Evolutionary conservation across 306 rosid genomes (phyloP), one percentile per base, ranked within the genome.

Genomic region (Corylus americana): DNA sequence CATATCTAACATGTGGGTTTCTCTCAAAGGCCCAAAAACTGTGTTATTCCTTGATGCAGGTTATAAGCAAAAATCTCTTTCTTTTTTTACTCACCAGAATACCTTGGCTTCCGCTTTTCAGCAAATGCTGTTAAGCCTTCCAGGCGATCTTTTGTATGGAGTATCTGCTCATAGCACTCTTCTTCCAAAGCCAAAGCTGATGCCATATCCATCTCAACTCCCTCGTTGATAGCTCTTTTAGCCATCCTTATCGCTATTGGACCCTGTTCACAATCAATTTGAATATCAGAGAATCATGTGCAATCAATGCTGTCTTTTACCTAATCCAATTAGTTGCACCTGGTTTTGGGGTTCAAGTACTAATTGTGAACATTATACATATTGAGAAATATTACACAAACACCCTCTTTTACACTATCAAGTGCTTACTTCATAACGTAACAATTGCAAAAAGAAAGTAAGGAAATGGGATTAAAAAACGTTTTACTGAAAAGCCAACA

Each of bases 241-340:
- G 94, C 99, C 97, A 93, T 87, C 88, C 89, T 91, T 84, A 89
- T 39, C 74, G 98, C 99, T 44, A 95, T 31, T 44, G 98, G 99
- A 75, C 99, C 99, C 98, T 95, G 89, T 75, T 51, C 66, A 87
- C 61, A 78, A 63, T 54, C 29, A 73, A 58, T 11, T 59, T 44
- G 39, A 76, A 25, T 59, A 48, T 27, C 18, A 37, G 61, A 20
- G 31, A 17, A 5, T 83, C 44, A 51, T n/a, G 12, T 39, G n/a
- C n/a, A 20, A 39, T 13, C 71, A 55, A 12, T 70, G 37, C 70
- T 50, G 22, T 81, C 62, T 35, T 71, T 57, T 59, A 25, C 25
- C 16, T 1, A 76, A 42, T 29, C 51, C 16, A 25, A 31, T 4
- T 10, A 13, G 8, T 49, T 51, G 55, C 8, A 27, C 67, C 14